Base-by-base conservation (phyloP, 2,329 filamentous ascomycete species). In the Lasiodiplodia theobromae region DNA sequence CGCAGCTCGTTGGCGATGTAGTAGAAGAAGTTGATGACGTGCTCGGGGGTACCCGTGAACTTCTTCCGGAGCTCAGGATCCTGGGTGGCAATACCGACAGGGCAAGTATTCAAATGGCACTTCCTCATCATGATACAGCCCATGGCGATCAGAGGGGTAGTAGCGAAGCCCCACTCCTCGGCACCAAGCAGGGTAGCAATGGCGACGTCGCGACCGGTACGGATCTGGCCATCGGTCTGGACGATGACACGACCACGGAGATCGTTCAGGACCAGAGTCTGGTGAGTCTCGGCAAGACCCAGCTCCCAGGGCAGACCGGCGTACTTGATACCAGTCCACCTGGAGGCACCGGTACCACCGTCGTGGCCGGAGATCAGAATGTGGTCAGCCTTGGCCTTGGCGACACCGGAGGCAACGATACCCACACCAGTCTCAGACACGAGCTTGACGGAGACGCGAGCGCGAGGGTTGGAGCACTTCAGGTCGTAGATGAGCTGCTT, bases 1-100 rank as follows among this genome's bases (percentile, higher is more conserved):
- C 95, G 91, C 69, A 98, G 88, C 84, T 98, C 95, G 77, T 98
- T 98, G 73, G 95, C 92, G 65, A 98, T 87, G 77, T 97, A 98
- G 84, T 97, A 98, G 84, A 97, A 97, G 86, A 97, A 97, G 86
- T 97, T 98, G 82, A 98, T 97, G 69, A 97, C 94, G 74, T 97
- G 93, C 83, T 98, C 95, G 12, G 95, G 94, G 0, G 93, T 94
- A 71, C 95, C 95, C 73, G 90, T 86, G 81, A 98, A 97, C 83
- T 97, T 98, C 86, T 94, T 92, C 70, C 95, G 89, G 2, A 98
- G 87, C 78, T 95, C 92, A n/a, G 94, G 94, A 75, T 97, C 94
- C 78, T 98, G 95, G 0, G 94, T 97, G 3, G 95, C 95, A 70
- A 98, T 97, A 80, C 95, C 95, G 12, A 97, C 94, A 11, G 94